Evolutionary conservation across 73 alveolate species (phyloP), one percentile per base, ranked within the genome.

Genomic region (Blepharisma japonicum): DNA sequence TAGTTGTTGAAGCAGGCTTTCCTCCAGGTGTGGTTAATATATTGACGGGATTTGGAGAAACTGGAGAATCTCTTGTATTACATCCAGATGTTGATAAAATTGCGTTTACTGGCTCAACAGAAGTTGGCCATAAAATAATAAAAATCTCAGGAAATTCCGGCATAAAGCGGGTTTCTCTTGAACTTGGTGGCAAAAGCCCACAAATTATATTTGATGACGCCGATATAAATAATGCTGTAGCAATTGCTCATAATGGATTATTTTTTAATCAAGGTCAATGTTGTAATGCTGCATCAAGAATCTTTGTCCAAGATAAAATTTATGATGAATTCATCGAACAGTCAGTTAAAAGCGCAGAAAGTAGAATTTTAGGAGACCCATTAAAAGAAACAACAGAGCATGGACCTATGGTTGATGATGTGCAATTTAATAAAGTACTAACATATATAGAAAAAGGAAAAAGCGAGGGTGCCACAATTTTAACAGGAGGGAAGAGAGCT

Each of bases 61-160:
- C 74, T 61, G 74, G 74, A 46, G 84, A 79, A 68, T 81, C 89
- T 53, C 77, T 94, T 21, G 87, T 88, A 54, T 68, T 68, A 23
- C 97, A 92, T 78, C 91, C 87, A n/a, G 80, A 74, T 66, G 90
- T 94, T 7, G 93, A 85, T 68, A 94, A 94, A 84, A 81, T 94
- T 23, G 97, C 98, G 45, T 94, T 91, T 83, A 94, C 98, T 68
- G 97, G 97, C 49, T 89, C 97, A 48, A 91, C 97, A 8, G 98
- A 86, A 83, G 91, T 89, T 6, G 97, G 98, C 9, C 71, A 71
- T 50, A 39, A 61, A 61, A 61, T 61, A 61, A 9, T 61, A 56
- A 79, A 68, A 38, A 68, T 38, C 2, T 82, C 78, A 18, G 48
- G 78, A 14, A 45, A 77, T 68, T 68, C 88, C 70, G 78, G 87